Evolutionary conservation across 805 yeast genomes (phyloP), one percentile per base, ranked within the genome.

Genomic region (Monosporozyma siamensis): DNA sequence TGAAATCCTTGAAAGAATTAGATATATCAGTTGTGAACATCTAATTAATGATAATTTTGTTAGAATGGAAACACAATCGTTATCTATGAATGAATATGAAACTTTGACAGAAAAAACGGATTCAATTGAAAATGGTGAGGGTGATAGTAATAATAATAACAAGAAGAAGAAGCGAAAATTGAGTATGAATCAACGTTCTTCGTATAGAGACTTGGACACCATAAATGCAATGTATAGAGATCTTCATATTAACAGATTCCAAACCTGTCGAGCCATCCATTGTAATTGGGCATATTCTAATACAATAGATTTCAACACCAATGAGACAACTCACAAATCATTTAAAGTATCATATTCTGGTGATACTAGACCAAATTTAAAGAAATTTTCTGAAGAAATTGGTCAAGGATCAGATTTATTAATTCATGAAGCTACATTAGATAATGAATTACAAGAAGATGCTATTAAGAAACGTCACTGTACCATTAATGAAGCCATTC

Each of bases 371-470:
- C 98, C 98, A 0, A 80, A 78, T 48, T 55, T 65, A 3, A 64
- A 59, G 39, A 58, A 54, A 34, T 88, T 88, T 61, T 75, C 82
- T 0, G 53, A 66, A 2, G 69, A 65, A 2, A 73, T 85, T 41
- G 97, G 96, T 1, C 46, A 56, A 17, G 59, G 67, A 10, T 75
- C 86, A 22, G 90, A 87, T 55, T 59, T 92, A 39, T 69, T 92
- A 45, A 79, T 92, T 39, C 99, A 92, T 61, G 99, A 92, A 60
- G 89, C 97, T 0, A 86, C 98, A 0, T 72, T 92, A 47, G 96
- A 86, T 44, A 85, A 87, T 59, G 84, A 74, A 25, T 68, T 87
- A 38, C 65, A 70, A 6, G 78, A 74, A 42, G 97, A 88, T 59
- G 98, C 98, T 0, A 61, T 74, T 22, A 70, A 74, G 26, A 92